These are phyloP conservation scores for Berkeleyomyces rouxiae DNA, from an alignment of 2,329 filamentous ascomycete species.

Conservation along the genomic window DNA sequence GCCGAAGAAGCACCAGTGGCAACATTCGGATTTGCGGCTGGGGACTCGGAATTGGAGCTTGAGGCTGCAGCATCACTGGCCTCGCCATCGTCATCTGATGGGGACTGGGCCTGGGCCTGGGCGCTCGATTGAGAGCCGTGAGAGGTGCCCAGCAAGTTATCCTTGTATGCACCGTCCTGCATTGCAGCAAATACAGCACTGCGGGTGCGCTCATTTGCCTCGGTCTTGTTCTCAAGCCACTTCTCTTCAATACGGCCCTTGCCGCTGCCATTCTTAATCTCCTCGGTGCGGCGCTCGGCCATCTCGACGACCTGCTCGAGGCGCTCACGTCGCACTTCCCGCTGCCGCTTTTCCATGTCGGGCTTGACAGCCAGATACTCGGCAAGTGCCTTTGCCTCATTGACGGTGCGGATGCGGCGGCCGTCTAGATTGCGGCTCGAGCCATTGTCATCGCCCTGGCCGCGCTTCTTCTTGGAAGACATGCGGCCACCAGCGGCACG, in stretches of 20 bases:
- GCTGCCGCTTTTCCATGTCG: constrained; percentile 90
- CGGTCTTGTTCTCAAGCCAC: constrained; percentile 92
- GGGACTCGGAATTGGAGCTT: constrained; percentile 14
- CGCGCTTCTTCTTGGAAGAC: constrained; percentile 83
- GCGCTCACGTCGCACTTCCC: constrained; percentile 64
- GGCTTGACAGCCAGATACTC: constrained; percentile 93
- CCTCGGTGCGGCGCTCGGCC: constrained; percentile 67
- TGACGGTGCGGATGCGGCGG: constrained; percentile 74
- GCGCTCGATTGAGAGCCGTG: constrained; percentile 28
- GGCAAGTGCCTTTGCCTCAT: constrained; percentile 85
- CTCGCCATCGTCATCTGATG: constrained; percentile 18
- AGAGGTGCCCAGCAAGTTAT: constrained; percentile 39
- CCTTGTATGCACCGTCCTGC: constrained; percentile 44
- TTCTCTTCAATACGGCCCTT: constrained; percentile 64
- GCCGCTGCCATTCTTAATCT: constrained; percentile 53
- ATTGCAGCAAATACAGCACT: constrained; percentile 58
- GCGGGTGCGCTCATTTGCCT: constrained; percentile 66
- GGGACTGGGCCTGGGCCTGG: constrained; percentile 15
- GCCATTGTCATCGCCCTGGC: constrained; percentile 66
- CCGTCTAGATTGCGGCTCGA: constrained; percentile 91
- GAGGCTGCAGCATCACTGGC: constrained; percentile 8
- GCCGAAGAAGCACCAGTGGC: neutral
- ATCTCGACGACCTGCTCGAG: constrained; percentile 82
- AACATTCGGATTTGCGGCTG: neutral
- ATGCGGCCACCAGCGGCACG: constrained; percentile 94